These are phyloP conservation scores for Sedum album DNA, from an alignment of 164 flowering plant genomes.

Conservation along the genomic window DNA sequence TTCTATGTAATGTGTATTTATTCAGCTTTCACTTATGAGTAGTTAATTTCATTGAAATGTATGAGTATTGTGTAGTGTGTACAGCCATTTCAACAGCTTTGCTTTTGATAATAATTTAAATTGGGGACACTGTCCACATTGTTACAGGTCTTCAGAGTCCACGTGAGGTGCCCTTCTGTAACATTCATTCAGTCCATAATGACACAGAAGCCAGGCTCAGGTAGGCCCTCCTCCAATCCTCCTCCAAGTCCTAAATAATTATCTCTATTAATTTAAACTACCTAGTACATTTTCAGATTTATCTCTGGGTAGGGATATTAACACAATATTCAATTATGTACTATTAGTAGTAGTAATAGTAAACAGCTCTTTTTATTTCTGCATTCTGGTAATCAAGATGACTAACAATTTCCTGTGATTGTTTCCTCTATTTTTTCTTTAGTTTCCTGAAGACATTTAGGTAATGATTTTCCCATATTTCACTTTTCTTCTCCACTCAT, in stretches of 20 bases:
- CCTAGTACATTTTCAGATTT: not conserved
- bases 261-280: not conserved
- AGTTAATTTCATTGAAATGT: constrained; percentile 1
- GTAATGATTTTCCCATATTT: constrained; percentile 4
- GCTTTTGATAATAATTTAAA: not conserved
- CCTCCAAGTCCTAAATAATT: not conserved
- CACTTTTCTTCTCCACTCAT: constrained; percentile 3
- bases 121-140: constrained; percentile 4
- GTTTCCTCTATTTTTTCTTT: too few species aligned
- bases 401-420: too few species aligned
- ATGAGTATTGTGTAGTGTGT: not conserved
- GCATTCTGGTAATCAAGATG: too few species aligned
- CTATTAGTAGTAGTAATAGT: too few species aligned
- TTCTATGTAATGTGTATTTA: not conserved
- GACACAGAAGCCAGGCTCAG: not conserved
- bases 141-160: constrained; percentile 8
- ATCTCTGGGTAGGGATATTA: too few species aligned
- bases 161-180: constrained; percentile 8
- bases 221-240: constrained; percentile 1
- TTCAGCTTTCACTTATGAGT: not conserved
- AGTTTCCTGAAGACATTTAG: constrained; percentile 3
- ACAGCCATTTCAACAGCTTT: not conserved
- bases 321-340: too few species aligned
- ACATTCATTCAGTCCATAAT: not conserved
- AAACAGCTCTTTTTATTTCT: too few species aligned